Evolutionary conservation across 2,329 filamentous ascomycete genomes (phyloP), one percentile per base, ranked within the genome.

Genomic region (Sarocladium brachiariae): DNA sequence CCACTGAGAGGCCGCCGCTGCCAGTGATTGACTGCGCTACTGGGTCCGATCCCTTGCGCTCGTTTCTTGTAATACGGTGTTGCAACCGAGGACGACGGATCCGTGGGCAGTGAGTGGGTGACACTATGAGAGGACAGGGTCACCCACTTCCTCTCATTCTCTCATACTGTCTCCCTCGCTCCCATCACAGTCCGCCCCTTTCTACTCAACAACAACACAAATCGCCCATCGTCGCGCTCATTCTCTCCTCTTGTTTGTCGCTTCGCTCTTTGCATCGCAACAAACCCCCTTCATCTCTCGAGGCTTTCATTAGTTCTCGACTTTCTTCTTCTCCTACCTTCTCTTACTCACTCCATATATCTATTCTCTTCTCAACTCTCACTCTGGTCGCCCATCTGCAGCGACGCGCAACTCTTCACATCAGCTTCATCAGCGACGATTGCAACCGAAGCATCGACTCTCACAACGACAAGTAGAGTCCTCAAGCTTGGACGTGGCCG

Each of bases 261-360:
- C 48, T 50, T 50, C 51, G 52, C 54, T 57, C 46, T 51, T 58
- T 56, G 49, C 54, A 54, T 49, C 37, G 46, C 30, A 49, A 37
- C 59, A 59, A 57, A 53, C 57, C 53, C 58, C 53, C 53, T 53
- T 8, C 33, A 27, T 37, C 31, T 13, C 21, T 68, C 67, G 69
- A 71, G 68, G 65, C 69, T 71, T 71, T 77, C 54, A 65, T 63
- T 77, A 76, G 74, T 68, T 66, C 68, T 77, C 72, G 72, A 63
- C 30, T 25, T 62, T 57, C 51, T 53, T 35, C 7, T 33, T 51
- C 27, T 41, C 39, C 43, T 41, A 16, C 25, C 19, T 30, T 30
- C 25, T 19, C 18, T 30, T 25, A 27, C 43, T 47, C 24, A 47
- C 19, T 47, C n/a, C 24, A 47, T 16, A 21, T 8, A 19, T 27